These are phyloP conservation scores for Buddleja alternifolia DNA, from an alignment of 257 asterid genomes.

Conservation along the genomic window DNA sequence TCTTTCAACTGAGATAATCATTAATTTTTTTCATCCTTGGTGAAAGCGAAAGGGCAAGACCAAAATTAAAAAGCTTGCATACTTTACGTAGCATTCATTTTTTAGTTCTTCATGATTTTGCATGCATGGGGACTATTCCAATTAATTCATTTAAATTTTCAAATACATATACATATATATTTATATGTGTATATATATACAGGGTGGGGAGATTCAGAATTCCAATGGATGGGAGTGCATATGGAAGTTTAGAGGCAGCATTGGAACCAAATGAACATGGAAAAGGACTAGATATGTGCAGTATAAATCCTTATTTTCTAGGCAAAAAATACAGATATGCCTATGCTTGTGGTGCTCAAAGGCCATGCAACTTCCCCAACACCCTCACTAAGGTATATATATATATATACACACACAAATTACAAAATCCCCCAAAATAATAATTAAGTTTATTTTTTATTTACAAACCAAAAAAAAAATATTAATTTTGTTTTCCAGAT, in stretches of 20 bases:
- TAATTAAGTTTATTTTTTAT: too few relatives aligned
- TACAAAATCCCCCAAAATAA: too few relatives aligned
- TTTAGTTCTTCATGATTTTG: background rate
- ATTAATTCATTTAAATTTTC: too few relatives aligned
- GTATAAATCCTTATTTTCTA: conserved; percentile 68
- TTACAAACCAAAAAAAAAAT: too few relatives aligned
- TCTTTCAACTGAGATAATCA: background rate
- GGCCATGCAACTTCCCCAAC: conserved; percentile 97
- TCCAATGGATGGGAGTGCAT: conserved; percentile 80
- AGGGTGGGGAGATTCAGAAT: conserved; percentile 92
- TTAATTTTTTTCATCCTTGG: background rate
- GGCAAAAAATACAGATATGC: conserved; percentile 90
- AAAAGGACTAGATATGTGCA: conserved; percentile 93
- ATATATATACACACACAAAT: too few relatives aligned
- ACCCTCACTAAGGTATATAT: conserved; percentile 81
- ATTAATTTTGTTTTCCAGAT: conserved; percentile 29
- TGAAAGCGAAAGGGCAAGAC: background rate
- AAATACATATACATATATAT: too few relatives aligned
- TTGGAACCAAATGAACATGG: conserved; percentile 94
- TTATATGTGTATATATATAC: background rate
- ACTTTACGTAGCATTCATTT: background rate
- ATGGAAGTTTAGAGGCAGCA: conserved; percentile 82
- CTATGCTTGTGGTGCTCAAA: conserved; percentile 91
- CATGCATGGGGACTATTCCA: conserved; percentile 1
- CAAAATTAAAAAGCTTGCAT: background rate